Percentiles rank a stretch among this genome's conserved stretches.
Evolutionary conservation across 2,329 filamentous ascomycete genomes (phyloP).

Genomic region (Beauveria caledonica): DNA sequence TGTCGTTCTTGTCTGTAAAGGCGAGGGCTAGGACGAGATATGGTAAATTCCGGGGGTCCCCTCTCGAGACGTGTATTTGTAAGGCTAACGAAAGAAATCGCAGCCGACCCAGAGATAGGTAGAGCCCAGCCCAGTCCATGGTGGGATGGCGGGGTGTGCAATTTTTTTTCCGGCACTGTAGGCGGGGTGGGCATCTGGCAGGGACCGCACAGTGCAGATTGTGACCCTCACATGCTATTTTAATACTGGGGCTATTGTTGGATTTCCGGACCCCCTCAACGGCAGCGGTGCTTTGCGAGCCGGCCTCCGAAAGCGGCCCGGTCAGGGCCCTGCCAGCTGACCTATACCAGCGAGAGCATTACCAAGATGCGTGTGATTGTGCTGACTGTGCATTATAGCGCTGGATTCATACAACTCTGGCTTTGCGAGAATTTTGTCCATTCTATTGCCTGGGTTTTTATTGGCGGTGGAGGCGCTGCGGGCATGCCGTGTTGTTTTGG

Average conservation of each 20-base stretch:
- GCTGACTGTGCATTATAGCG: neutral
- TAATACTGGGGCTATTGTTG: neutral
- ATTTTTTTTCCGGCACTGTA: constrained; percentile 10
- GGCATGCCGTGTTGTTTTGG: neutral
- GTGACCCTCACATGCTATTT: constrained; percentile 3
- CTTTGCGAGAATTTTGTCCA: neutral
- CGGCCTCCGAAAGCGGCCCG: constrained; percentile 12
- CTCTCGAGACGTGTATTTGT: constrained; percentile 9
- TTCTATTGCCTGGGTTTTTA: neutral
- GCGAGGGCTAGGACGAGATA: neutral
- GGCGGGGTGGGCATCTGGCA: neutral
- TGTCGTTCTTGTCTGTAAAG: neutral
- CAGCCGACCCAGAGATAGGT: neutral
- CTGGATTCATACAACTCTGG: neutral
- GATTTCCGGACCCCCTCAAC: constrained; percentile 5
- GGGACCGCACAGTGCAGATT: constrained; percentile 7
- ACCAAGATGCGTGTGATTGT: neutral
- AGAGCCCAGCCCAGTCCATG: neutral
- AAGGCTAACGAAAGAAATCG: constrained; percentile 9
- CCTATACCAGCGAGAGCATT: constrained; percentile 11
- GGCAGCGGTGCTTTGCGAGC: constrained; percentile 2
- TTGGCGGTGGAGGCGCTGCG: neutral
- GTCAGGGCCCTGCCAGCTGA: neutral
- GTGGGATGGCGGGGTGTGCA: constrained; percentile 9
- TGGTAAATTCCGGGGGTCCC: neutral